Evolutionary conservation across 805 yeast genomes (phyloP).

Genomic region (Metschnikowia noctiluminum): DNA sequence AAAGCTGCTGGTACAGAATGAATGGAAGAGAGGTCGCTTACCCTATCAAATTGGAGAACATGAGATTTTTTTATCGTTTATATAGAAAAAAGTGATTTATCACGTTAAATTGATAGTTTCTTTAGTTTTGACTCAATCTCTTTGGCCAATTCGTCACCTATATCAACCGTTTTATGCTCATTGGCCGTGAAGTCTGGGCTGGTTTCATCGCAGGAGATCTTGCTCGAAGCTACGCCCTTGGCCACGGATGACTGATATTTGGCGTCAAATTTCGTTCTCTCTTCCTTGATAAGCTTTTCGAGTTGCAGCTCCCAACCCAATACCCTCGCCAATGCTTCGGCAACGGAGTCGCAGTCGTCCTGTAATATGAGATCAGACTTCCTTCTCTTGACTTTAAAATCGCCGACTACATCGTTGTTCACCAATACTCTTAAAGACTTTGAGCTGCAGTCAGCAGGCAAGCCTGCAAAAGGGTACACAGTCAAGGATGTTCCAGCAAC

Average conservation of each 20-base stretch:
- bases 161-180: background rate
- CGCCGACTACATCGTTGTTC: constrained; percentile 78
- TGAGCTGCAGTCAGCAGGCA: constrained; percentile 63
- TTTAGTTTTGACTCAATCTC: constrained; percentile 9
- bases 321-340: constrained; percentile 46
- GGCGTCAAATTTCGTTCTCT: constrained; percentile 6
- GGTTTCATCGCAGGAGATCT: too few species aligned
- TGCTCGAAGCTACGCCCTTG: too few species aligned
- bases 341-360: constrained; percentile 66
- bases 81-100: constrained; percentile 50
- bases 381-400: constrained; percentile 49
- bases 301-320: constrained; percentile 67
- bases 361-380: constrained; percentile 57
- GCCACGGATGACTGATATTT: background rate
- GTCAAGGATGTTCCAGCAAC: constrained; percentile 92
- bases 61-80: constrained; percentile 80
- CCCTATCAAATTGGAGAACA: constrained; percentile 70
- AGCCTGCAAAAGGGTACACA: constrained; percentile 84
- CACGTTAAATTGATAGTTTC: constrained; percentile 6
- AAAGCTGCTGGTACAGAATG: constrained; percentile 78
- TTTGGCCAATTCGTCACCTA: constrained; percentile 8
- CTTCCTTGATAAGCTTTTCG: constrained; percentile 31
- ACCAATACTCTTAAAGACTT: constrained; percentile 57
- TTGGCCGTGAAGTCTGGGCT: too few species aligned
- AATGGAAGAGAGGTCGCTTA: constrained; percentile 50